Conservation (phyloP, 2,329 filamentous ascomycete genomes). For the Lachnellula hyalina region DNA sequence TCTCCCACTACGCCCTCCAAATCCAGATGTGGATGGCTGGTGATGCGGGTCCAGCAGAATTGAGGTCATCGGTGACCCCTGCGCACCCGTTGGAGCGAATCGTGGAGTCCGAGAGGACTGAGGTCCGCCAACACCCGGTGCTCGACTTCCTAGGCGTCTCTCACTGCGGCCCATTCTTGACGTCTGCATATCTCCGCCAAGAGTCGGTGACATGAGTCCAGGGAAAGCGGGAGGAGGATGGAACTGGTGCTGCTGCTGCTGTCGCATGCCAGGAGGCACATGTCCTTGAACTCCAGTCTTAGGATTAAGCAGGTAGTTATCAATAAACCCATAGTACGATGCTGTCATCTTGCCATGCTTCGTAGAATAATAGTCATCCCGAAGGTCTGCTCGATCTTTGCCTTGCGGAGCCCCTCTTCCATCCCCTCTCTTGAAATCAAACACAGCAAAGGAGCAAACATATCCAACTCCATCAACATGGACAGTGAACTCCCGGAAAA, state of each 20-base stretch:
- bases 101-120: conserved; percentile 38
- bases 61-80: conserved; percentile 58
- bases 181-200: conserved; percentile 50
- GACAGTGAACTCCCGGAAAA: conserved; percentile 95
- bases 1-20: conserved; percentile 42
- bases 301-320: conserved; percentile 79
- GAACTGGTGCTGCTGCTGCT: conserved; percentile 48
- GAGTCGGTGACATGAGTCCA: conserved; percentile 58
- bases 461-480: conserved; percentile 95
- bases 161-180: conserved; percentile 46
- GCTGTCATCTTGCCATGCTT: conserved; percentile 99
- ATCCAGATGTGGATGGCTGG: conserved; percentile 52
- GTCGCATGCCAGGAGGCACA: conserved; percentile 47
- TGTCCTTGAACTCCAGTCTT: conserved; percentile 60
- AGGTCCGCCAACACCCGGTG: conserved; percentile 27
- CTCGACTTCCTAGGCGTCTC: conserved; percentile 38
- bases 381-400: conserved; percentile 46
- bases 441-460: conserved; percentile 95
- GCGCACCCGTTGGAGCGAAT: conserved; percentile 34
- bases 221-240: conserved; percentile 73
- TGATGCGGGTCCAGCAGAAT: conserved; percentile 72
- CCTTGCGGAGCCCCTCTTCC: conserved; percentile 44
- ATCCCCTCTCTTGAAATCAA: conserved; percentile 86
- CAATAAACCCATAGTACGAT: conserved; percentile 90
- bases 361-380: conserved; percentile 88